phyloP scores from a whole-genome alignment of 441 rosid genomes.

The Populus hybrid region DNA sequence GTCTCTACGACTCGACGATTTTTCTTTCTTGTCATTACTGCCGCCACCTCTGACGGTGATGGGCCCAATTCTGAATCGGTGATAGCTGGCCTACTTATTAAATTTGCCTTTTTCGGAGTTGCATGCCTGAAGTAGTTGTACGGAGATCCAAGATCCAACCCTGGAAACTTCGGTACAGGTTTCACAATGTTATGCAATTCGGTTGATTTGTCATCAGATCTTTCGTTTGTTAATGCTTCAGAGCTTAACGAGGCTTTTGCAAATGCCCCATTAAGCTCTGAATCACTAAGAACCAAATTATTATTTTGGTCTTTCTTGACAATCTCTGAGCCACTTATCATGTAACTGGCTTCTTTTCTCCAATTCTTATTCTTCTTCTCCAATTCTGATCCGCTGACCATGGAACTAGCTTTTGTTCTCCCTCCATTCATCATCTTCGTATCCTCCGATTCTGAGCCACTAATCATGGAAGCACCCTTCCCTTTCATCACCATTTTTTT shows the following conservation, averaged over 20 bases:
- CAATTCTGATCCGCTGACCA: slow-evolving; percentile 18
- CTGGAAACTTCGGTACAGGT: background rate
- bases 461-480: slow-evolving; percentile 23
- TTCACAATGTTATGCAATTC: background rate
- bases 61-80: slow-evolving; percentile 80
- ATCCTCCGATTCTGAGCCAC: slow-evolving; percentile 12
- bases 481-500: background rate
- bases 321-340: slow-evolving; percentile 23
- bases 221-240: background rate
- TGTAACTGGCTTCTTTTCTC: slow-evolving; percentile 18
- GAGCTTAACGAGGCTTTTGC: background rate
- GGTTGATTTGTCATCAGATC: background rate
- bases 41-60: slow-evolving; percentile 83
- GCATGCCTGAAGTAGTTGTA: slow-evolving; percentile 15
- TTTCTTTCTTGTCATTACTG: slow-evolving; percentile 38
- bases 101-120: slow-evolving; percentile 24
- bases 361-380: slow-evolving; percentile 6
- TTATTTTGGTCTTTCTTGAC: background rate
- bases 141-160: slow-evolving; percentile 5
- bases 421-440: background rate
- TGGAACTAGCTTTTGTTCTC: slow-evolving; percentile 25
- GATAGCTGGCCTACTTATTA: slow-evolving; percentile 12
- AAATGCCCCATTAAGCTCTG: background rate
- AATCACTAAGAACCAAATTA: background rate
- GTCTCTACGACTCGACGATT: slow-evolving; percentile 26